A percentile compares a stretch with the other conserved stretches of the same genome.
These are phyloP conservation scores for Auxenochlorella protothecoides DNA, from an alignment of 139 green algal species.

Conservation along the genomic window DNA sequence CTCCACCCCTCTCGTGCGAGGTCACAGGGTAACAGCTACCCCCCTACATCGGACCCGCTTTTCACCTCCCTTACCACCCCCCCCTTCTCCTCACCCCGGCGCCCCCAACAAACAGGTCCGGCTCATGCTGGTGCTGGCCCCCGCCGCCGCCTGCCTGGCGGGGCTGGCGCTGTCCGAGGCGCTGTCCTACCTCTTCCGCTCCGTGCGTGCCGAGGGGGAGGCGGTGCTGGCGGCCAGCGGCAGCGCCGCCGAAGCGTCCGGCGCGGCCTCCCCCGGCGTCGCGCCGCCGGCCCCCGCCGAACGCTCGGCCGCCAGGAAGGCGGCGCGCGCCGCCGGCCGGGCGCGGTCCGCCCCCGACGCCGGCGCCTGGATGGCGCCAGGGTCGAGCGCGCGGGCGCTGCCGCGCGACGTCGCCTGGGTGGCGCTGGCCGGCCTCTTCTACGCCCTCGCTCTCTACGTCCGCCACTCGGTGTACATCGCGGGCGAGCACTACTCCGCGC, in stretches of 20 bases:
- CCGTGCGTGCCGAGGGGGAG: conserved; percentile 2
- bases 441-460: conserved; percentile 49
- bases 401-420: conserved; percentile 33
- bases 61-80: background rate
- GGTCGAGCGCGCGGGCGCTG: conserved; percentile 13
- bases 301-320: conserved; percentile 10
- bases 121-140: conserved; percentile 93
- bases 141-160: conserved; percentile 83
- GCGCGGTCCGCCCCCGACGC: background rate
- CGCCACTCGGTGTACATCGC: conserved; percentile 72
- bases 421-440: conserved; percentile 23
- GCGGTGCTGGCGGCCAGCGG: background rate
- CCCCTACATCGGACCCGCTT: too few species aligned
- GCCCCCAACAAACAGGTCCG: conserved; percentile 52
- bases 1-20: background rate
- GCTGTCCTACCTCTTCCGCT: conserved; percentile 22
- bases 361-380: conserved; percentile 1
- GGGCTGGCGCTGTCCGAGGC: conserved; percentile 68
- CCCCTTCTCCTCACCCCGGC: background rate
- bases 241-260: background rate
- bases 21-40: too few species aligned
- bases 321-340: background rate
- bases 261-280: background rate
- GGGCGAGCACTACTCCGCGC: conserved; percentile 85
- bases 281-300: background rate